Base-by-base conservation (phyloP, 768 basidiomycete genomes). In the Collybia nuda region DNA sequence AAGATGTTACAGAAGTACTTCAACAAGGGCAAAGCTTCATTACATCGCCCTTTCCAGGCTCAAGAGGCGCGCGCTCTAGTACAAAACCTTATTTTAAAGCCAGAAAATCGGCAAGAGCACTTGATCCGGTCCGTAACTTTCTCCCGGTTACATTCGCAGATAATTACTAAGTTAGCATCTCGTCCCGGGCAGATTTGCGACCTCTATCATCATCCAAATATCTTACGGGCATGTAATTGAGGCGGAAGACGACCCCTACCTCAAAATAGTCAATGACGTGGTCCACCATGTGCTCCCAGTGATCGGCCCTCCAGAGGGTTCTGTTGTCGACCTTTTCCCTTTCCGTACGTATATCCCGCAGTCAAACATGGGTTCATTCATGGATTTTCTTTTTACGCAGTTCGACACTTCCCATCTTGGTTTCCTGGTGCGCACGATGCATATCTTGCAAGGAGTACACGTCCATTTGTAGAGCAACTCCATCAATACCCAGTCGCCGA, bases 351-450 rank as follows among this genome's bases (percentile, higher is more conserved):
- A 7, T 38, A 7, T 38, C 28, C 4, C n/a, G 18, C 18, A 28
- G 17, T 38, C 5, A 29, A 22, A 19, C 14, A 6, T 32, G 9
- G 18, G 3, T 0, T 2, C 24, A 39, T 15, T 38, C 15, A 22
- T 32, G 26, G 8, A 24, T 3, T n/a, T 23, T 3, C 8, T 23
- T 21, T 26, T 14, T 23, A 9, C 26, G 14, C 28, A 76, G 74
- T 76, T 44, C 69, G 64, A 58, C 60, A 73, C 46, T 55, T 75
- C 14, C 74, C 73, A 1, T 51, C 29, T 15, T 75, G 73, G 73
- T 40, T 72, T 9, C 74, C 74, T 18, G 75, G 73, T 1, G 63
- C 68, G 18, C 58, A 64, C 35, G 74, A 66, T 47, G 62, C 66
- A 36, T 58, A 57, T 23, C 63, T 64, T 39, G 75, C 70, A 8